These are phyloP conservation scores for Stephanodiscus minutulus DNA, from an alignment of 108 stramenopile genomes.

Conservation along the genomic window DNA sequence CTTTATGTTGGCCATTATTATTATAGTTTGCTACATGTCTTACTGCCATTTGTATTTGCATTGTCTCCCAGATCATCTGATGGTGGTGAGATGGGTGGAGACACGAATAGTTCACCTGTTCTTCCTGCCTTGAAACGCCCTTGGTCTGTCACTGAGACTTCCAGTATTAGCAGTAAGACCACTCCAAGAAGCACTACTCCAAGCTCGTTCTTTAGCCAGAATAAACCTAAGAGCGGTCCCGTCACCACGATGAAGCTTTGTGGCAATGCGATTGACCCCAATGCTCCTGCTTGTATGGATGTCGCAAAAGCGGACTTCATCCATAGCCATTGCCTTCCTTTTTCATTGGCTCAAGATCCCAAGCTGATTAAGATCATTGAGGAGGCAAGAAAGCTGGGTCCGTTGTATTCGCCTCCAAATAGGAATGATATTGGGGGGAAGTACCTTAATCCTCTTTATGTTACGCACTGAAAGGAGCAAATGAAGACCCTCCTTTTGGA, in stretches of 20 bases:
- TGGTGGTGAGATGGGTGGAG: too few relatives aligned
- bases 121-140: too few relatives aligned
- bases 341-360: background rate
- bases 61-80: too few relatives aligned
- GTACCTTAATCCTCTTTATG: background rate
- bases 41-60: too few relatives aligned
- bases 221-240: background rate
- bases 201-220: background rate
- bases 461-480: background rate
- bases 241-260: background rate
- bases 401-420: background rate
- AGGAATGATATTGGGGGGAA: background rate
- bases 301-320: conserved; percentile 3
- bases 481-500: background rate
- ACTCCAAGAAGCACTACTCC: background rate
- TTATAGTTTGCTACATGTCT: background rate
- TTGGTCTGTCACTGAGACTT: background rate
- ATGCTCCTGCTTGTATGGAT: background rate
- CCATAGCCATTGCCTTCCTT: conserved; percentile 1
- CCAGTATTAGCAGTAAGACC: background rate
- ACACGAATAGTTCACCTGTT: too few relatives aligned
- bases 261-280: background rate
- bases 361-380: background rate
- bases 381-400: background rate
- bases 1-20: background rate